Base-by-base conservation (phyloP, 306 rosid species). In the Hippophae rhamnoides region DNA sequence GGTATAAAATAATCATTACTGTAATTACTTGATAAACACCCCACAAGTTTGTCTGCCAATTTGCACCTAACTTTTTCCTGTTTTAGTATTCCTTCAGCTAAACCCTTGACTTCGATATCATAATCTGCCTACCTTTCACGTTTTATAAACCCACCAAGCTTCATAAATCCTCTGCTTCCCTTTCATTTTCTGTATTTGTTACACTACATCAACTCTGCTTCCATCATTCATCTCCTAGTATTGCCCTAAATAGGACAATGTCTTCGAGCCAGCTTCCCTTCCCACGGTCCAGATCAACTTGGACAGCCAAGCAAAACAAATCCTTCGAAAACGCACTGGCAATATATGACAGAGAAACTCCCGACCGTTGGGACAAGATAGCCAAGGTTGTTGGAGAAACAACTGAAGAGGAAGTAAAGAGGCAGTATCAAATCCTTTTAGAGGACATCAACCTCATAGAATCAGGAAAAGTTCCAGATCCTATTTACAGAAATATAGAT, bases 241-340 rank as follows among this genome's bases (percentile, higher is more conserved):
- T 40, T 54, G 62, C 23, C 54, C 61, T 51, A 13, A 44, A 55
- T 50, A 58, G 58, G 61, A 66, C 69, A 66, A 85, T 85, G 94
- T 71, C 69, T 73, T 56, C 82, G 43, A 60, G 56, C 58, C 61
- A 60, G 46, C 54, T 59, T 57, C 59, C 76, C 52, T 68, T 73
- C 38, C 57, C 78, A 42, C 54, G 53, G 54, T 65, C 73, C 43
- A 60, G 47, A 54, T 41, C 60, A 13, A 67, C 65, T 58, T 86
- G 90, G 90, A 81, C 86, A 52, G 69, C 71, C 18, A 57, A 73
- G 76, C 73, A 86, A 73, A 76, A 83, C 67, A 78, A 79, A 70
- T 47, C 68, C 72, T 81, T 79, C 42, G 95, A 86, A 67, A 83
- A 64, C 69, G 90, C 82, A 47, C 72, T 86, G 64, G 90, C 95